Base-by-base conservation (phyloP, 176 grass and related monocot species). In the Aegilops tauschii region DNA sequence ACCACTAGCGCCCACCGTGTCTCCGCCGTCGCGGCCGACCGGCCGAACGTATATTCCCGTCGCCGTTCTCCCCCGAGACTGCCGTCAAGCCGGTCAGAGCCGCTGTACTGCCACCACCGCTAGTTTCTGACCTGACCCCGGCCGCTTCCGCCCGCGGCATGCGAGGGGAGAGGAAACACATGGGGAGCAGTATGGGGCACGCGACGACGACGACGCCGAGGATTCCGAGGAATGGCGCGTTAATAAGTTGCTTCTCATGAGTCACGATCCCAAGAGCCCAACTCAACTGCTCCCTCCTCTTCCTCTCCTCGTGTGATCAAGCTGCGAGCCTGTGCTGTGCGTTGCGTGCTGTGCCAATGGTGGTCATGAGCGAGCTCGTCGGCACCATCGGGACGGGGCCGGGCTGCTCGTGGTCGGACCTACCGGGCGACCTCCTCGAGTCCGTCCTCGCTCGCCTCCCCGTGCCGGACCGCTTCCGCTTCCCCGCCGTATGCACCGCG, bases 401-500 rank as follows among this genome's bases (percentile, higher is more conserved):
- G 4, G 86, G 61, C 2, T 94, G 92, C 85, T 20, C 17, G 16
- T 94, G 92, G 90, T 59, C 18, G 17, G 54, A 72, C 69, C 35
- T 72, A 3, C 69, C 69, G 36, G 1, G 9, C 13, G 89, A 94
- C 72, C 87, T 92, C 6, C 69, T 93, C 18, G 70, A 86, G 78
- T 87, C 73, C 67, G 31, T 94, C 18, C 65, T 89, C 12, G 74
- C 23, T 17, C 73, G 79, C 49, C 90, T 94, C 73, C 74, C 82
- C 31, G 16, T 88, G 25, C n/a, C 62, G 7, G 87, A 94, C 52
- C 79, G 82, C 9, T 21, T 92, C 61, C 87, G 87, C 37, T 92
- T 90, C 87, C 78, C 67, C 17, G 82, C 74, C 35, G 85, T 92
- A 54, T 92, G 90, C 85, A 40, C 85, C 9, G 58, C 85, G 0